Percentiles rank a stretch among this genome's conserved stretches.
Conservation (phyloP, 2,329 filamentous ascomycete species). For the Ilyonectria robusta region DNA sequence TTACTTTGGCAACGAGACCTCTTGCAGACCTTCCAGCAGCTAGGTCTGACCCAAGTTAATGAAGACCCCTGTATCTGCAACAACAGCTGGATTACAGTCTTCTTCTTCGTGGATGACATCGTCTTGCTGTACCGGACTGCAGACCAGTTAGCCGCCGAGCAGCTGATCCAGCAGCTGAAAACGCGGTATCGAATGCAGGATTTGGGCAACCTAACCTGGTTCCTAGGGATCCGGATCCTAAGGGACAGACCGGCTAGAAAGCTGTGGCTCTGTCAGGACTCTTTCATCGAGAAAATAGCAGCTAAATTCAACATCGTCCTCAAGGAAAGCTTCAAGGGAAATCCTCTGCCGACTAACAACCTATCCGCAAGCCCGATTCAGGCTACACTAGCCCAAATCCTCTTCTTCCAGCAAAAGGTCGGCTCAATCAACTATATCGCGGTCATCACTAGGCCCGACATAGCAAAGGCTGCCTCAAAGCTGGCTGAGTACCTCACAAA, state of each 20-base stretch:
- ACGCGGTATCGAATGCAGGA: not conserved
- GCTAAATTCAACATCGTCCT: not conserved
- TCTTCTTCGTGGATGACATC: not conserved
- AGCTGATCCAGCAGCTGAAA: not conserved
- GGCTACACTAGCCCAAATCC: not conserved
- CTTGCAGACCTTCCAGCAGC: too few relatives aligned
- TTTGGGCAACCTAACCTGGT: not conserved
- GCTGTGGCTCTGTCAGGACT: not conserved
- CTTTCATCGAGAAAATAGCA: not conserved
- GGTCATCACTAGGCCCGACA: not conserved
- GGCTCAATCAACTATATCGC: not conserved
- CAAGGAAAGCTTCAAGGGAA: not conserved
- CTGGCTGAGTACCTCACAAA: not conserved
- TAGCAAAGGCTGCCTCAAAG: not conserved
- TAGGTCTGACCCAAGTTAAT: not conserved
- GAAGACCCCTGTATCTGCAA: not conserved
- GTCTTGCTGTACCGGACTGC: not conserved
- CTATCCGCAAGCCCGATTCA: not conserved
- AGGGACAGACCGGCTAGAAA: not conserved
- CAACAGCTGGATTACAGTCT: not conserved
- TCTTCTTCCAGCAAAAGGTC: conserved; percentile 4
- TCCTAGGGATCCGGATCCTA: not conserved
- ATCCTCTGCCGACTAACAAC: not conserved
- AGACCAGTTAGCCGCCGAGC: not conserved
- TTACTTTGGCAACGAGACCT: too few relatives aligned